Base-by-base conservation (phyloP, 768 basidiomycete species). In the Amanita jacksonii region DNA sequence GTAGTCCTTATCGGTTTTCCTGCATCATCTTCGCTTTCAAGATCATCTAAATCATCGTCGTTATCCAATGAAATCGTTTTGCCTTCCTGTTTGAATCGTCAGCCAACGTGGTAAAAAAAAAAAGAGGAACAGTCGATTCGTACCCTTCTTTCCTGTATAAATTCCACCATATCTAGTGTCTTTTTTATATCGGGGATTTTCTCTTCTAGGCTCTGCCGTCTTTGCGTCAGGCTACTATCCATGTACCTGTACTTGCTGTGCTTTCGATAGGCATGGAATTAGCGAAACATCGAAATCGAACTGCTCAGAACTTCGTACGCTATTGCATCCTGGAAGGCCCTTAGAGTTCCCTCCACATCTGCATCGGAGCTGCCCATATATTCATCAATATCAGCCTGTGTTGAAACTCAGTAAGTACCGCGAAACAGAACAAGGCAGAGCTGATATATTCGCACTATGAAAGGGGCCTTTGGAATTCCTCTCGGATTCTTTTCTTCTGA, bases 221-320 rank as follows among this genome's bases (percentile, higher is more conserved):
- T 76, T 56, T 90, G 84, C 5, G 79, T 68, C 38, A 93, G 69
- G 57, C 79, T 92, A 12, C 77, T 66, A 53, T 98, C 94, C 94
- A 99, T 98, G 65, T 94, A 97, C 39, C 87, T 85, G 70, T 99
- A 98, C 72, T 99, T 98, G 54, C 94, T 99, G 66, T 57, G 60
- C 70, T 70, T 72, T 63, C 63, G 50, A 53, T 53, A 49, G 45
- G 53, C 37, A 49, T 49, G 52, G 50, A 42, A 58, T 54, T 32
- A 57, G 48, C 50, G 48, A 45, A n/a, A 48, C 39, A 43, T 43
- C 25, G 38, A 49, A 34, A 38, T 30, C 34, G 7, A 51, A 33
- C 50, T 48, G 51, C 42, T 30, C 43, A 27, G 41, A 49, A 43
- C 27, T 25, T 66, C 92, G 64, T 67, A 97, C 93, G 92, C 86